Conservation (phyloP, 2,329 filamentous ascomycete genomes). For the Diaporthe ilicicola region DNA sequence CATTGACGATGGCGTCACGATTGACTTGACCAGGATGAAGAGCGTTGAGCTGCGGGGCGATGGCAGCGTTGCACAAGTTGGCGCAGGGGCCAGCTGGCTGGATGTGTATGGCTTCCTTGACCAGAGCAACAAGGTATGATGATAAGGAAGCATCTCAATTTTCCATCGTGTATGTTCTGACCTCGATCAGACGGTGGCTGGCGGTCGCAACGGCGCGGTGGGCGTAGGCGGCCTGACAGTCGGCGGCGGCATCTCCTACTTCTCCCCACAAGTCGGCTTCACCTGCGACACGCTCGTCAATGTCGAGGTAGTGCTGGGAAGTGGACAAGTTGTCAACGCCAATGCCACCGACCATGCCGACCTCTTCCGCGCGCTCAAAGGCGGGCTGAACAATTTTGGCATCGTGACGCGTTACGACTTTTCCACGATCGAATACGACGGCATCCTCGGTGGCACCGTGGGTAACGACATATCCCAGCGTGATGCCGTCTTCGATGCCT, state of each 20-base stretch:
- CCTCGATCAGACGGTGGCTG: slow-evolving; percentile 12
- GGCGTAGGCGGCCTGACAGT: slow-evolving; percentile 24
- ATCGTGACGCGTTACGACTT: slow-evolving; percentile 38
- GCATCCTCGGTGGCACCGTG: neutral
- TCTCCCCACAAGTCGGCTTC: slow-evolving; percentile 23
- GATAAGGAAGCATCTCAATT: neutral
- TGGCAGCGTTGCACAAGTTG: neutral
- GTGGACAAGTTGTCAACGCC: slow-evolving; percentile 52
- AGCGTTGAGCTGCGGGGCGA: neutral
- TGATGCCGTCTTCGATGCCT: slow-evolving; percentile 18
- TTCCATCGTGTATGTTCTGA: neutral
- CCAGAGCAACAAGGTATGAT: slow-evolving; percentile 8
- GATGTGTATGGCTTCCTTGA: slow-evolving; percentile 8
- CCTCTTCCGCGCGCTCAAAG: slow-evolving; percentile 55
- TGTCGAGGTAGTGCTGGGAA: slow-evolving; percentile 21
- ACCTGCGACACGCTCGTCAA: slow-evolving; percentile 23
- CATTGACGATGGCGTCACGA: slow-evolving; percentile 18
- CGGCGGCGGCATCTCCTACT: slow-evolving; percentile 26
- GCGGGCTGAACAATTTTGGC: slow-evolving; percentile 55
- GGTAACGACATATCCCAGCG: slow-evolving; percentile 15
- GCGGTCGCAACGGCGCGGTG: slow-evolving; percentile 20
- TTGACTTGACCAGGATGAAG: slow-evolving; percentile 19
- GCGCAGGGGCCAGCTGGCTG: slow-evolving; percentile 13
- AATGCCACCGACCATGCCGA: slow-evolving; percentile 47
- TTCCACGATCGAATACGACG: slow-evolving; percentile 9